Base-by-base conservation (phyloP, 371 early-diverging fungal genomes). In the Circinella umbellata region DNA sequence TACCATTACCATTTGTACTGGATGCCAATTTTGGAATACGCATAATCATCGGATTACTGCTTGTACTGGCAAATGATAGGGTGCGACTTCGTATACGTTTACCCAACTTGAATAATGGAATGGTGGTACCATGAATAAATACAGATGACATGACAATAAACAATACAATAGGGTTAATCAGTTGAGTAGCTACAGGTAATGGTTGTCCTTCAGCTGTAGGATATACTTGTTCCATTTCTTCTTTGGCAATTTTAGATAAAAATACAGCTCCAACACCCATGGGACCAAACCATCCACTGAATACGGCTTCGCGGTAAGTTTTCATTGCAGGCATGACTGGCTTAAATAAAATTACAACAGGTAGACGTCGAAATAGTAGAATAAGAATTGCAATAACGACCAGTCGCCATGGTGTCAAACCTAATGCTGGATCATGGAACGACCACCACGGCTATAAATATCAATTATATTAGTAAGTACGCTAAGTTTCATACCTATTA, bases 251-350 rank as follows among this genome's bases (percentile, higher is more conserved):
- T 42, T 82, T 83, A n/a, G 91, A 85, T 67, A 92, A 87, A 73
- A 89, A 98, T 3, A 98, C 80, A 0, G 98, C 97, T 4, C 92
- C 89, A 8, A 89, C 89, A n/a, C 85, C 84, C 60, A 99, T 93
- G 3, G 99, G 99, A 0, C 98, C 99, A 76, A 97, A 99, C 95
- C 96, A 98, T 3, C 99, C 99, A n/a, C 93, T 92, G 77, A 98
- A 97, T 0, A 95, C 73, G 0, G 94, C 95, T 72, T 98, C 97
- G 18, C 90, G 88, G 69, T 82, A 88, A 0, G 83, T 92, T 17
- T 85, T 81, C 48, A 98, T 76, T 4, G 92, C 89, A 0, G 94
- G 93, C 55, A 96, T 92, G 5, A 83, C 76, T 4, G 82, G 81
- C 47, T 91, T 87, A 36, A 94, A 73, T 0, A 86, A 72, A 27